These are phyloP conservation scores for Ascosphaera acerosa DNA, from an alignment of 2,329 filamentous ascomycete genomes.

Conservation along the genomic window DNA sequence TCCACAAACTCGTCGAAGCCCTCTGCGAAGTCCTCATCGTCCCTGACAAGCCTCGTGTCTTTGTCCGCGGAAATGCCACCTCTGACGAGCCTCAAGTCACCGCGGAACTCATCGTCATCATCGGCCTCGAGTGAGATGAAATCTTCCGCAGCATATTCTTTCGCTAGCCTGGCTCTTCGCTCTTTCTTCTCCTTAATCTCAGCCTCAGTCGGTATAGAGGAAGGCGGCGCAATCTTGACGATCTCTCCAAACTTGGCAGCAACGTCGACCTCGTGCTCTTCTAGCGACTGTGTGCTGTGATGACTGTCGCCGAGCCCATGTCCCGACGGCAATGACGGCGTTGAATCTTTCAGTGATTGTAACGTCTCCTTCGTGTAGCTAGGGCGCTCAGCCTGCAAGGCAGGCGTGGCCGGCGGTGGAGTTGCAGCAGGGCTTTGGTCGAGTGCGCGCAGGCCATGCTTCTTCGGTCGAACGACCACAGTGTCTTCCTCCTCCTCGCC, in stretches of 20 bases:
- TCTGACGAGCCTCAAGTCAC: no score
- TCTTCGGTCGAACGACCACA: conserved; percentile 6
- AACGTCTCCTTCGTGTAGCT: background rate
- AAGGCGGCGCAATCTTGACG: conserved; percentile 10
- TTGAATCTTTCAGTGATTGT: background rate
- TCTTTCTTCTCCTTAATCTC: conserved; percentile 85
- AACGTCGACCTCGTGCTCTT: conserved; percentile 24
- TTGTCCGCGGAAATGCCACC: conserved; percentile 42
- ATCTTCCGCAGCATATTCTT: conserved; percentile 26
- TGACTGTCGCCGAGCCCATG: background rate
- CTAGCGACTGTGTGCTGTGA: background rate
- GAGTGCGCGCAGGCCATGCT: background rate
- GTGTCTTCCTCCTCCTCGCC: conserved; percentile 27
- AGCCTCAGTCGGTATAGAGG: conserved; percentile 47
- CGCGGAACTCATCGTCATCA: conserved; percentile 22
- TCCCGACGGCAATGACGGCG: background rate
- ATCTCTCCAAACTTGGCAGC: conserved; percentile 24
- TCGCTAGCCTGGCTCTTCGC: conserved; percentile 54
- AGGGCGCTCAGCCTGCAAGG: background rate
- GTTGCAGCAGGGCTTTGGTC: background rate
- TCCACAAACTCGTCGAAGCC: conserved; percentile 84
- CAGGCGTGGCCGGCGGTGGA: no score
- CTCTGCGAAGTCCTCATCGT: conserved; percentile 83
- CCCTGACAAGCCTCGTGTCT: conserved; percentile 48
- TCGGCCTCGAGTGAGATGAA: conserved; percentile 20